These are phyloP conservation scores for Diplodia intermedia DNA, from an alignment of 2,329 filamentous ascomycete genomes.

Conservation along the genomic window DNA sequence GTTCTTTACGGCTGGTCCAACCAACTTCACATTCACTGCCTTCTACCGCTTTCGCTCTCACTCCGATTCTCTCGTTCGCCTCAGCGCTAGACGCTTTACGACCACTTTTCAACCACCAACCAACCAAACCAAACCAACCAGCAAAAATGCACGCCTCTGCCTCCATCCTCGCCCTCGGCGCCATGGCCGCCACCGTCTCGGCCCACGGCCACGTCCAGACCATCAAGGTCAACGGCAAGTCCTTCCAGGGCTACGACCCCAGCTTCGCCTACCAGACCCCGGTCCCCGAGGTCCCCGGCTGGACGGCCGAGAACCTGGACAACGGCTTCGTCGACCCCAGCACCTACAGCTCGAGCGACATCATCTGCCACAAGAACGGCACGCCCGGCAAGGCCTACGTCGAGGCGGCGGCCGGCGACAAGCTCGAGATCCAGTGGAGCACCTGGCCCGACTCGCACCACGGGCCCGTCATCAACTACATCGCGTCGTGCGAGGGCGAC, in stretches of 20 bases:
- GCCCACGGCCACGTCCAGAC: constrained; percentile 44
- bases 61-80: constrained; percentile 22
- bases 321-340: constrained; percentile 46
- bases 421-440: constrained; percentile 46
- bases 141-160: constrained; percentile 41
- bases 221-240: constrained; percentile 41
- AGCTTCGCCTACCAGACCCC: constrained; percentile 42
- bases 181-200: constrained; percentile 37
- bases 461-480: constrained; percentile 50
- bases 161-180: constrained; percentile 41
- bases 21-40: constrained; percentile 29
- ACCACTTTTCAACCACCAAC: constrained; percentile 23
- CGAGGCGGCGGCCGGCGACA: constrained; percentile 44
- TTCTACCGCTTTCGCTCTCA: constrained; percentile 23
- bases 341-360: constrained; percentile 40
- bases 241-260: constrained; percentile 44
- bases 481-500: constrained; percentile 44
- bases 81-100: constrained; percentile 22
- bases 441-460: constrained; percentile 47
- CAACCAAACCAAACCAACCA: constrained; percentile 1
- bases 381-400: constrained; percentile 44
- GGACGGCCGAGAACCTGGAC: constrained; percentile 46
- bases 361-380: constrained; percentile 48
- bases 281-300: constrained; percentile 43
- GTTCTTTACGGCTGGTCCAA: constrained; percentile 31